Base-by-base conservation (phyloP, 495 filamentous ascomycete genomes). In the Aspergillus haitiensis region DNA sequence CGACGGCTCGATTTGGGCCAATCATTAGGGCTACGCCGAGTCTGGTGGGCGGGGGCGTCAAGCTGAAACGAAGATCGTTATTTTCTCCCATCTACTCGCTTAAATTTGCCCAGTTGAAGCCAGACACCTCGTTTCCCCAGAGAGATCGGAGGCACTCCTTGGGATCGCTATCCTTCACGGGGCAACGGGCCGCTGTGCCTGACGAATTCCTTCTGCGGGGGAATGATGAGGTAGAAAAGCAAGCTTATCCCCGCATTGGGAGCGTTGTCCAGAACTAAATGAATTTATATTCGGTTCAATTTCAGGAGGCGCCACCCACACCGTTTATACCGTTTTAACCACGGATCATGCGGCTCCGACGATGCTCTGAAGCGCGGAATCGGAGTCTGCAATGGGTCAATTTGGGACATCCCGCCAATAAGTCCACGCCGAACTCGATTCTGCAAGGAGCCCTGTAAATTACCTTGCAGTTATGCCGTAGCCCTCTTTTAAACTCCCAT, bases 301-400 rank as follows among this genome's bases (percentile, higher is more conserved):
- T 42, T 42, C 12, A 15, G 39, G 39, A 15, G 39, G 44, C 44
- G 44, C 44, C 44, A 46, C 42, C 42, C 7, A 46, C 3, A 8
- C 7, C 44, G 21, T 27, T 47, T 47, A 47, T 47, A 47, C 44
- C 44, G 15, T 16, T 47, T 47, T 47, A 18, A 47, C 44, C 27
- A 47, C 44, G 44, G 44, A 47, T 21, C 9, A 21, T 10, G 44
- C 44, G n/a, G 13, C 44, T 47, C 44, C 44, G 44, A 7, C 6
- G 6, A 8, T 16, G 15, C 12, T 21, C 12, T 9, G 16, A 21
- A 9, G 13, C 44, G 16, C 44, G 44, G n/a, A 21, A 21, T 11
- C 6, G n/a, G 11, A 10, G 37, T n/a, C 21, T 27, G 21, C 1
- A 27, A 27, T 27, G 21, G 37, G 6, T 7, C 5, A 47, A 7